Percentiles rank a stretch among this genome's conserved stretches.
Conservation (phyloP, 768 basidiomycete genomes). For the Galerina sulciceps region DNA sequence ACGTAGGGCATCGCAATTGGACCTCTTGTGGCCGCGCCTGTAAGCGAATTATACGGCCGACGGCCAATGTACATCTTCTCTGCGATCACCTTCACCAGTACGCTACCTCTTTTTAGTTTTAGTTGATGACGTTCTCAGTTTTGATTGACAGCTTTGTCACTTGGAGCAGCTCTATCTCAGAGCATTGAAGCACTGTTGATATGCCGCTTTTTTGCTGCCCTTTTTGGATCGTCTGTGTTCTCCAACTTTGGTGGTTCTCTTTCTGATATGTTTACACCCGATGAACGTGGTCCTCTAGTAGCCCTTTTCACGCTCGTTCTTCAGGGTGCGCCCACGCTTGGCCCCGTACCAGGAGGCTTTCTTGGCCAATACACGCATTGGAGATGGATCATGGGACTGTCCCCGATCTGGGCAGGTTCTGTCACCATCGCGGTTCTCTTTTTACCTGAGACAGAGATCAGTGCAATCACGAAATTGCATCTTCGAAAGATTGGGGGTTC, state of each 20-base stretch:
- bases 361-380: no score
- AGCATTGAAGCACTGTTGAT: no score
- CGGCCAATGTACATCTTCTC: constrained; percentile 1
- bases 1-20: constrained; percentile 18
- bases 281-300: constrained; percentile 14
- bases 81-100: no score
- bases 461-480: neutral
- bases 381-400: constrained; percentile 15
- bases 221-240: neutral
- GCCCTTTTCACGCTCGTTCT: constrained; percentile 15
- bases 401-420: constrained; percentile 8
- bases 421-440: neutral
- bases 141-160: no score
- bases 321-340: constrained; percentile 15
- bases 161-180: no score
- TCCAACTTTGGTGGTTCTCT: constrained; percentile 17
- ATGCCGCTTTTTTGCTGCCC: no score
- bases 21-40: constrained; percentile 15
- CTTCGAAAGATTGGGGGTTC: no score
- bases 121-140: no score
- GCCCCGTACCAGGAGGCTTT: constrained; percentile 2
- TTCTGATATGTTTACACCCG: constrained; percentile 20
- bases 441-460: neutral
- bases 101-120: no score
- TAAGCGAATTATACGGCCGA: constrained; percentile 15